Conservation (phyloP, 2,329 filamentous ascomycete species). For the Pseudocercospora fijiensis region DNA sequence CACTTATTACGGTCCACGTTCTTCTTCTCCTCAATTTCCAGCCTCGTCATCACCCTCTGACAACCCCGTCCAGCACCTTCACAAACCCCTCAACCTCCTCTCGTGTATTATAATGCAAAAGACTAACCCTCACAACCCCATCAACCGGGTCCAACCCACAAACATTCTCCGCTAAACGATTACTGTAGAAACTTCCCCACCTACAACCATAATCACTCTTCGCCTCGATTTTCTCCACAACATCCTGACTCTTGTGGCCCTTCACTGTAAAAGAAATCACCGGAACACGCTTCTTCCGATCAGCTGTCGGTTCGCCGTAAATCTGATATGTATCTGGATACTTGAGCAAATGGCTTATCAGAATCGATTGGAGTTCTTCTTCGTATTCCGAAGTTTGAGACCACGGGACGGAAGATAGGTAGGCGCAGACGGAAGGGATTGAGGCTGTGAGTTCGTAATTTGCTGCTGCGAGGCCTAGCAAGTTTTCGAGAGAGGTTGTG, state of each 20-base stretch:
- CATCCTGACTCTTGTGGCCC: conserved; percentile 55
- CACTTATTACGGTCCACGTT: too few relatives aligned
- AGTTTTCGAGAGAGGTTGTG: conserved; percentile 59
- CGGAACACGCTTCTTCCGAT: conserved; percentile 56
- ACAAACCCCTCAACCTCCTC: conserved; percentile 58
- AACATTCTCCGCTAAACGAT: conserved; percentile 60
- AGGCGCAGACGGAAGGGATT: conserved; percentile 61
- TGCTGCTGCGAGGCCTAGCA: conserved; percentile 65
- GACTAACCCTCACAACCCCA: conserved; percentile 67
- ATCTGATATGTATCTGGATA: conserved; percentile 55
- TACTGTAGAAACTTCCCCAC: conserved; percentile 69
- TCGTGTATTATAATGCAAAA: conserved; percentile 69
- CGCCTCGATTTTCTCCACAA: conserved; percentile 64
- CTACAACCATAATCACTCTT: conserved; percentile 61
- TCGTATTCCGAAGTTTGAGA: conserved; percentile 59
- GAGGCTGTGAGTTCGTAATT: conserved; percentile 69
- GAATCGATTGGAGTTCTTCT: conserved; percentile 55
- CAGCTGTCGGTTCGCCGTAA: conserved; percentile 55
- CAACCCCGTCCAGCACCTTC: conserved; percentile 52
- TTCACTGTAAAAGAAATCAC: conserved; percentile 67
- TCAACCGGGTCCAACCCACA: conserved; percentile 57
- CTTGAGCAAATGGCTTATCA: conserved; percentile 60
- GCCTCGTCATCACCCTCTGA: conserved; percentile 2
- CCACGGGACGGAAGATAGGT: conserved; percentile 52
- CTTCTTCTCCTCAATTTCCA: too few relatives aligned